These are phyloP conservation scores for Talaromyces borbonicus DNA, from an alignment of 495 filamentous ascomycete genomes.

Conservation along the genomic window DNA sequence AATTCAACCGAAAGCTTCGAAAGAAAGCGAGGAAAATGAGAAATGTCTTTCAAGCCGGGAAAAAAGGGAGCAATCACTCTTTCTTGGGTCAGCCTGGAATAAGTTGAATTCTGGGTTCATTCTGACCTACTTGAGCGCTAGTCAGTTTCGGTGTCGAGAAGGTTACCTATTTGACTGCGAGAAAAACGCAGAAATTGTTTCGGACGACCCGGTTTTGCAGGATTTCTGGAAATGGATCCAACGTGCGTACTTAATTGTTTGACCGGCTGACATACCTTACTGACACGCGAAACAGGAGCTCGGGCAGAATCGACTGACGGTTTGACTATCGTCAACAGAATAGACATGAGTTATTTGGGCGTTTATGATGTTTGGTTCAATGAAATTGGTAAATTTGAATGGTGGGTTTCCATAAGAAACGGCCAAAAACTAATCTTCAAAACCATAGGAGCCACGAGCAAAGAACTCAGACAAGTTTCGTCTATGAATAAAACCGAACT, in stretches of 20 bases:
- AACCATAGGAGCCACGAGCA: not conserved
- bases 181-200: slow-evolving; percentile 55
- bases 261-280: too few species aligned
- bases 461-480: not conserved
- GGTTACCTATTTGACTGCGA: slow-evolving; percentile 71
- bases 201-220: slow-evolving; percentile 64
- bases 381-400: slow-evolving; percentile 43
- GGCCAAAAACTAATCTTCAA: not conserved
- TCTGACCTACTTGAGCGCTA: slow-evolving; percentile 35
- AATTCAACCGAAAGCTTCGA: not conserved
- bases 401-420: not conserved
- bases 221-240: slow-evolving; percentile 70
- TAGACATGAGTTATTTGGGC: slow-evolving; percentile 82
- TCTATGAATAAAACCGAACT: slow-evolving; percentile 7
- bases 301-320: slow-evolving; percentile 52
- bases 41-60: slow-evolving; percentile 36
- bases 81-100: slow-evolving; percentile 16
- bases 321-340: slow-evolving; percentile 60
- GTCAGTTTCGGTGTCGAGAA: slow-evolving; percentile 47
- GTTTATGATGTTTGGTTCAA: slow-evolving; percentile 73
- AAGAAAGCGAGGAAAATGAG: slow-evolving; percentile 4
- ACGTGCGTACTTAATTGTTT: slow-evolving; percentile 37
- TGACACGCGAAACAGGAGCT: slow-evolving; percentile 46
- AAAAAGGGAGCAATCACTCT: slow-evolving; percentile 27
- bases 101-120: slow-evolving; percentile 30